Conservation (phyloP, 495 filamentous ascomycete genomes). For the Penicillium bovifimosum region DNA sequence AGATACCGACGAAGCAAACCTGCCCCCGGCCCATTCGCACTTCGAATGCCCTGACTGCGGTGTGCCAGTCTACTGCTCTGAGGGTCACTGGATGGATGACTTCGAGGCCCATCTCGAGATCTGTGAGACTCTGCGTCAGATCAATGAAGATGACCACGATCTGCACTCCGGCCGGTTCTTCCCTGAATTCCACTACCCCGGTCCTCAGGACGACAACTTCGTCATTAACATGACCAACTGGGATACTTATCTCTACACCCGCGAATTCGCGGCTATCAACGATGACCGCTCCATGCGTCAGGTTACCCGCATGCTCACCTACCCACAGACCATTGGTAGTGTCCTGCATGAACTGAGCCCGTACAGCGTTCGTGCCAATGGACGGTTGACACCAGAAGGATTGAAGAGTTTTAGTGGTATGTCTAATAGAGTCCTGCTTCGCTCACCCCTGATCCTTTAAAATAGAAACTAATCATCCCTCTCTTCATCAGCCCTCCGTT, state of each 20-base stretch:
- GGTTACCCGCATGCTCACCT: slow-evolving; percentile 86
- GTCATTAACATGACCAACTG: slow-evolving; percentile 97
- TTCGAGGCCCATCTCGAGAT: slow-evolving; percentile 88
- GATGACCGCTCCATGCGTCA: slow-evolving; percentile 82
- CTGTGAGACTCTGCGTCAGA: slow-evolving; percentile 82
- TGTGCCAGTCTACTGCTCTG: slow-evolving; percentile 85
- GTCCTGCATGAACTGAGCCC: slow-evolving; percentile 91
- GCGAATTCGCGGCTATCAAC: slow-evolving; percentile 84
- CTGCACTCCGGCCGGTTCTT: slow-evolving; percentile 84
- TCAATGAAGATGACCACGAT: slow-evolving; percentile 98
- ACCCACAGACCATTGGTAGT: slow-evolving; percentile 85
- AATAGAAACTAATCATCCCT: not conserved
- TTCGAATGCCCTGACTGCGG: slow-evolving; percentile 98
- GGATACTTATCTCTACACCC: slow-evolving; percentile 91
- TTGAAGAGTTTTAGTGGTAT: slow-evolving; percentile 87
- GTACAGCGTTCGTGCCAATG: slow-evolving; percentile 67
- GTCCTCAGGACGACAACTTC: slow-evolving; percentile 81
- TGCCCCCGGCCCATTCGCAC: slow-evolving; percentile 69
- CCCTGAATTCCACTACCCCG: slow-evolving; percentile 88
- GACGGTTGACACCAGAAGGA: slow-evolving; percentile 77
- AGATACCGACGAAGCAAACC: slow-evolving; percentile 30
- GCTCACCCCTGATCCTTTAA: not conserved
- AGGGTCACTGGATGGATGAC: slow-evolving; percentile 91
- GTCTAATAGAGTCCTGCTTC: slow-evolving; percentile 22
- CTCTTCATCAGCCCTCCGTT: slow-evolving; percentile 65